phyloP scores from a whole-genome alignment of 2,329 filamentous ascomycete species.

The Chalaropsis ovoidea region DNA sequence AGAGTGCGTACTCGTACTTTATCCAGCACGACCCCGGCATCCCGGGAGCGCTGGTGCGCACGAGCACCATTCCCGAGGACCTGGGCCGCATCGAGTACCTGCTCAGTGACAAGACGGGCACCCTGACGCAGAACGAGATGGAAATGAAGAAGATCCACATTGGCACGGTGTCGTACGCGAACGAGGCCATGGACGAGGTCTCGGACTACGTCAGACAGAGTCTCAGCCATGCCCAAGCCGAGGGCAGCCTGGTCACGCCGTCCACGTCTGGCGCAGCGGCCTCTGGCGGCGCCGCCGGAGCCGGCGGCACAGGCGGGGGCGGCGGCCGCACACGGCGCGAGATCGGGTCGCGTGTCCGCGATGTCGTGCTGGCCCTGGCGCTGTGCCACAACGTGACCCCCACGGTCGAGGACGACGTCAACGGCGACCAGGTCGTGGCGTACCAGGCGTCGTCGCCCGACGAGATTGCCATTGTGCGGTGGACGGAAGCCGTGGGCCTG shows the following conservation, averaged over 20 bases:
- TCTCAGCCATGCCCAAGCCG: slow-evolving; percentile 45
- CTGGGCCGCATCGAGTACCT: slow-evolving; percentile 92
- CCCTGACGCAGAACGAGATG: slow-evolving; percentile 95
- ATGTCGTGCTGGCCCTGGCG: slow-evolving; percentile 83
- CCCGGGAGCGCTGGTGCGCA: slow-evolving; percentile 82
- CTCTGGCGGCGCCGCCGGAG: slow-evolving; percentile 33
- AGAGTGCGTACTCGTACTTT: slow-evolving; percentile 90
- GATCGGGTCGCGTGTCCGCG: slow-evolving; percentile 84
- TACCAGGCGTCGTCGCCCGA: slow-evolving; percentile 97
- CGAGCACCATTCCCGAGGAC: slow-evolving; percentile 95
- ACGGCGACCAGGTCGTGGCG: slow-evolving; percentile 64
- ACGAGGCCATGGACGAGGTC: slow-evolving; percentile 98
- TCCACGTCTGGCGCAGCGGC: slow-evolving; percentile 56
- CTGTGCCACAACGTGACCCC: slow-evolving; percentile 97
- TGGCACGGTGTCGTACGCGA: slow-evolving; percentile 94
- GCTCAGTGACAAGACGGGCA: slow-evolving; percentile 96
- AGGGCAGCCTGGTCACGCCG: slow-evolving; percentile 55
- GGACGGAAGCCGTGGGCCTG: slow-evolving; percentile 86
- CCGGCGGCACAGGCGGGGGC: slow-evolving; percentile 30
- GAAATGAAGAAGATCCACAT: slow-evolving; percentile 98
- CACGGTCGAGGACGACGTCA: slow-evolving; percentile 64
- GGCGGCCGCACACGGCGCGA: slow-evolving; percentile 81
- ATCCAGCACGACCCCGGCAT: slow-evolving; percentile 89
- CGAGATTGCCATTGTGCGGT: slow-evolving; percentile 93
- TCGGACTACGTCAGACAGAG: slow-evolving; percentile 73